Evolutionary conservation across 345 rosid genomes (phyloP).

Genomic region (Gossypium herbaceum): DNA sequence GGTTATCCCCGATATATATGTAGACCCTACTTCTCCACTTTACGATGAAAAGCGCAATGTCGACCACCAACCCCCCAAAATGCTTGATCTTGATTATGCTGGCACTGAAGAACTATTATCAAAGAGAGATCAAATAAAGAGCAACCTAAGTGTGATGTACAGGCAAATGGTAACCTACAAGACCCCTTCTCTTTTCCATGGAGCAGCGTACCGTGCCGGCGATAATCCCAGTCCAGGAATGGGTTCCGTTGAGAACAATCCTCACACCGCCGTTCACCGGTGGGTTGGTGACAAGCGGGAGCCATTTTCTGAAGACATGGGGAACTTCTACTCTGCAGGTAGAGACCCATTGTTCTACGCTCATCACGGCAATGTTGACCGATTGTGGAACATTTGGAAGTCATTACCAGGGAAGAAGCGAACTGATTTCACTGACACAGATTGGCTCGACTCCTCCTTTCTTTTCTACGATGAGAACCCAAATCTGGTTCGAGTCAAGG

Average conservation of each 20-base stretch:
- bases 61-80: neutral
- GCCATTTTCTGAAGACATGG: neutral
- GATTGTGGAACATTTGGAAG: neutral
- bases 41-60: neutral
- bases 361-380: neutral
- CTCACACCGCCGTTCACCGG: neutral
- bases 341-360: neutral
- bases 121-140: neutral
- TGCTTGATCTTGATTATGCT: neutral
- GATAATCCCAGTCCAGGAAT: neutral
- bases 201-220: neutral
- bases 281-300: neutral
- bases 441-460: neutral
- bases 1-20: neutral
- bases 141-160: neutral
- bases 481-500: neutral
- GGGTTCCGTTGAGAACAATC: neutral
- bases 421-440: neutral
- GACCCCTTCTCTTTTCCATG: neutral
- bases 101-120: neutral
- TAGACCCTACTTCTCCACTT: neutral
- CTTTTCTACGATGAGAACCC: neutral
- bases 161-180: neutral
- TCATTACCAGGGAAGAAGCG: neutral
- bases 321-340: slow-evolving; percentile 1